phyloP scores from a whole-genome alignment of 768 basidiomycete genomes.

The Coprinopsis cinerea region DNA sequence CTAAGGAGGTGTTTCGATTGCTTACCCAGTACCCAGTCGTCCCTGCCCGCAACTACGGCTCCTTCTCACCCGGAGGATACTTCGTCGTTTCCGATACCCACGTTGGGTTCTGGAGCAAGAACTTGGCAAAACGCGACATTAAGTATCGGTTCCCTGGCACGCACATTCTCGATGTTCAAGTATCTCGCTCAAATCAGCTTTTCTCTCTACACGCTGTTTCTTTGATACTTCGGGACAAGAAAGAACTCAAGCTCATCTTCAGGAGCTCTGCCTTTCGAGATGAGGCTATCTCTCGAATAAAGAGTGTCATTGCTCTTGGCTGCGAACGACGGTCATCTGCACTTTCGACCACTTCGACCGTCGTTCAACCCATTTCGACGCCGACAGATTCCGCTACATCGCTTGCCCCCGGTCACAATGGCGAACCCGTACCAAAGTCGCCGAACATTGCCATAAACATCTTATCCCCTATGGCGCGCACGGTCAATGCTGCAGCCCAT shows the following conservation, averaged over 20 bases:
- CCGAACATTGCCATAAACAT: not conserved
- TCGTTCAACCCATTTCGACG: too few relatives aligned
- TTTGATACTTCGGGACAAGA: constrained; percentile 40
- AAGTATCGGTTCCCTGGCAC: constrained; percentile 38
- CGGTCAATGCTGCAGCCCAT: constrained; percentile 22
- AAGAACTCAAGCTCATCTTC: constrained; percentile 46
- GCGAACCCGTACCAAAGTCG: not conserved
- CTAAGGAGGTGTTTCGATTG: not conserved
- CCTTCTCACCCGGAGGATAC: constrained; percentile 32
- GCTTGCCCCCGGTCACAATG: too few relatives aligned
- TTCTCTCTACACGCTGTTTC: constrained; percentile 28
- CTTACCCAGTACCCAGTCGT: constrained; percentile 23
- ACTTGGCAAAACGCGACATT: constrained; percentile 29
- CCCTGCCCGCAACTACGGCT: constrained; percentile 29
- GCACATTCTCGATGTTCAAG: constrained; percentile 23
- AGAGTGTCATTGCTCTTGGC: constrained; percentile 11
- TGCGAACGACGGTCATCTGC: not conserved
- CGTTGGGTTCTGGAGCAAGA: constrained; percentile 44
- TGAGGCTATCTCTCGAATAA: constrained; percentile 36
- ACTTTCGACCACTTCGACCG: too few relatives aligned
- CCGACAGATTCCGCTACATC: too few relatives aligned
- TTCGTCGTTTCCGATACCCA: constrained; percentile 34
- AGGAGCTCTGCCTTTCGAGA: constrained; percentile 33
- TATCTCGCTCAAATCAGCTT: not conserved
- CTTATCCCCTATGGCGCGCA: not conserved